Conservation (phyloP, 805 yeast species). For the Candida insectalens region DNA sequence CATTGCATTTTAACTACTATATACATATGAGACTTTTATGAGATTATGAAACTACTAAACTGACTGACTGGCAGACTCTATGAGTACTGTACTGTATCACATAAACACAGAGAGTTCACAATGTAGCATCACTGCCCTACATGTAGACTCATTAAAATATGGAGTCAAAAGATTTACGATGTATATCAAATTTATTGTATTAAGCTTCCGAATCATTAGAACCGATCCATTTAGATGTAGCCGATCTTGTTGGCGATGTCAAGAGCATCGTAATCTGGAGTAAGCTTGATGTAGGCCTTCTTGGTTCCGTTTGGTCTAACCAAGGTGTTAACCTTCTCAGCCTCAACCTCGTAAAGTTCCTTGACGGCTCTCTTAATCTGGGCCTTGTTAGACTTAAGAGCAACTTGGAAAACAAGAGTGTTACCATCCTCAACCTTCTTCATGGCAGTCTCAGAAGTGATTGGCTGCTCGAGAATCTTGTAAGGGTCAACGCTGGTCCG, state of each 20-base stretch:
- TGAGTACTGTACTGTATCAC: too few species aligned
- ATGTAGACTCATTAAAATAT: too few species aligned
- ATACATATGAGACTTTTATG: too few species aligned
- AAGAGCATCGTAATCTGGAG: conserved; percentile 98
- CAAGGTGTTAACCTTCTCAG: conserved; percentile 88
- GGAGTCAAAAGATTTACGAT: too few species aligned
- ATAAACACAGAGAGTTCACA: too few species aligned
- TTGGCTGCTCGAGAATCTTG: conserved; percentile 90
- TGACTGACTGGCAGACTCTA: too few species aligned
- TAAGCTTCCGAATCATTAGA: too few species aligned
- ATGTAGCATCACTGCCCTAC: too few species aligned
- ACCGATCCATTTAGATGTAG: conserved; percentile 74
- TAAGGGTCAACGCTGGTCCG: conserved; percentile 93
- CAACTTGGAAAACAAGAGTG: conserved; percentile 98
- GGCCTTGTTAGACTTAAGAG: conserved; percentile 93
- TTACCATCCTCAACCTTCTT: conserved; percentile 99
- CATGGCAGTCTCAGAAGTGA: conserved; percentile 97
- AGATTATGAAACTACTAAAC: too few species aligned
- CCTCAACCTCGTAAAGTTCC: conserved; percentile 96
- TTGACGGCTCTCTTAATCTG: conserved; percentile 98
- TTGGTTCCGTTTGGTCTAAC: conserved; percentile 99
- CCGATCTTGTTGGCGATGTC: conserved; percentile 99
- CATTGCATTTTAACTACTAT: conserved; percentile 36
- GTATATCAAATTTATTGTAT: too few species aligned
- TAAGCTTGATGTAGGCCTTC: conserved; percentile 98